Base-by-base conservation (phyloP, 768 basidiomycete species). In the Mycena capillaripes region DNA sequence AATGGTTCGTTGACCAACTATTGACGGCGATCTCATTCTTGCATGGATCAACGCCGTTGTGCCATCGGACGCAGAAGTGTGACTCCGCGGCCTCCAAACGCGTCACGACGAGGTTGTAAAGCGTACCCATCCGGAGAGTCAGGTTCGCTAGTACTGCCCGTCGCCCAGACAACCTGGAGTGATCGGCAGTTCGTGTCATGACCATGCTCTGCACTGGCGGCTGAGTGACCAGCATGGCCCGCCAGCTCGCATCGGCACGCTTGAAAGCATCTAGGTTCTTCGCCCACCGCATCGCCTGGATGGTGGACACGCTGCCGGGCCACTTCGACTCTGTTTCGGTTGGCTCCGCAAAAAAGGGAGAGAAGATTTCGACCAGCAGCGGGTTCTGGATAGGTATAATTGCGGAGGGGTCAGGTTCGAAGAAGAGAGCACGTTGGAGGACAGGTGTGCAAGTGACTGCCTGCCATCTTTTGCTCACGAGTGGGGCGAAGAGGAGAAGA, bases 401-500 rank as follows among this genome's bases (percentile, higher is more conserved):
- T 16, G 59, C 16, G 11, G 27, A 42, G 40, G 38, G 25, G 40
- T 61, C 59, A 6, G 59, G 38, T 30, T 30, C 34, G 58, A 59
- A 59, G 32, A 59, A 59, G 34, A 59, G 34, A 2, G 38, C 34
- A 36, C 58, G 58, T 25, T 61, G 59, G 36, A 61, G 59, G 7
- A 29, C 14, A 19, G 59, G 59, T 11, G 59, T 46, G 25, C 16
- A 40, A 16, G 59, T 44, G 38, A 61, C 42, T 17, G 36, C 36
- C 27, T 44, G 38, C 42, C 59, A 61, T 17, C n/a, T 61, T 29
- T 61, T 61, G 59, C 59, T 27, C 29, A 61, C 59, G 17, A 42
- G 59, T 25, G 59, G 38, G 21, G 42, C 59, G 8, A 30, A 7
- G 40, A 61, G 30, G 59, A 60, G 58, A 36, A 61, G 59, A 42